Conservation (phyloP, 2,329 filamentous ascomycete genomes). For the Hypoxylon sp. region DNA sequence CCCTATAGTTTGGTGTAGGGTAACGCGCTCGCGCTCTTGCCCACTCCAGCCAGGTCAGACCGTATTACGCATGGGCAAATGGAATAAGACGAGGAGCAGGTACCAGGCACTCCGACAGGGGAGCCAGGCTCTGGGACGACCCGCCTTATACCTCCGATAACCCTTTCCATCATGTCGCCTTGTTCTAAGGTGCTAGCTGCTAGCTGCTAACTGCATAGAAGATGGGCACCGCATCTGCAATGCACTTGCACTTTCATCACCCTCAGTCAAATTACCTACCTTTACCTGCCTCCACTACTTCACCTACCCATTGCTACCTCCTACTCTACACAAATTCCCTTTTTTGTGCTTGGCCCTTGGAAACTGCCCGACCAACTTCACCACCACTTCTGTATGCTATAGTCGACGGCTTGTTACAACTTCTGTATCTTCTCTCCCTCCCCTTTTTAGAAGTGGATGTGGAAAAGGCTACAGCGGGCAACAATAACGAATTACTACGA, state of each 20-base stretch:
- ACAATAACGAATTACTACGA: conserved; percentile 18
- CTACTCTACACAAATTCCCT: conserved; percentile 20
- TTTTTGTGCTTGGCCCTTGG: conserved; percentile 26
- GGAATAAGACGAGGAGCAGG: conserved; percentile 27
- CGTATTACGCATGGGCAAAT: conserved; percentile 41
- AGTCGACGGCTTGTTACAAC: conserved; percentile 27
- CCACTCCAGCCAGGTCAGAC: conserved; percentile 13
- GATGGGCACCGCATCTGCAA: conserved; percentile 26
- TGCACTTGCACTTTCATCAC: conserved; percentile 39
- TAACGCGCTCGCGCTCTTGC: conserved; percentile 16
- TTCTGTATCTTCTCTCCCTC: conserved; percentile 24
- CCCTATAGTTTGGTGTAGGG: conserved; percentile 27
- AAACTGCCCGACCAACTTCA: conserved; percentile 22
- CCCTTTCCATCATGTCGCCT: conserved; percentile 26
- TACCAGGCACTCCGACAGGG: conserved; percentile 37
- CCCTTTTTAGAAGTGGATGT: conserved; percentile 25
- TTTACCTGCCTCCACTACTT: conserved; percentile 15
- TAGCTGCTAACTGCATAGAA: conserved; percentile 40
- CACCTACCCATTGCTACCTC: conserved; percentile 26
- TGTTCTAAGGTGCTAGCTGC: conserved; percentile 7
- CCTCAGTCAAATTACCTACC: conserved; percentile 33
- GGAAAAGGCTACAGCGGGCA: conserved; percentile 22
- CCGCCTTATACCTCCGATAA: conserved; percentile 36
- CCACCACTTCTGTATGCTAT: conserved; percentile 22
- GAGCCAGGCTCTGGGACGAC: conserved; percentile 32